phyloP scores from a whole-genome alignment of 2,329 filamentous ascomycete species.

The Pestalotiopsis sp. region DNA sequence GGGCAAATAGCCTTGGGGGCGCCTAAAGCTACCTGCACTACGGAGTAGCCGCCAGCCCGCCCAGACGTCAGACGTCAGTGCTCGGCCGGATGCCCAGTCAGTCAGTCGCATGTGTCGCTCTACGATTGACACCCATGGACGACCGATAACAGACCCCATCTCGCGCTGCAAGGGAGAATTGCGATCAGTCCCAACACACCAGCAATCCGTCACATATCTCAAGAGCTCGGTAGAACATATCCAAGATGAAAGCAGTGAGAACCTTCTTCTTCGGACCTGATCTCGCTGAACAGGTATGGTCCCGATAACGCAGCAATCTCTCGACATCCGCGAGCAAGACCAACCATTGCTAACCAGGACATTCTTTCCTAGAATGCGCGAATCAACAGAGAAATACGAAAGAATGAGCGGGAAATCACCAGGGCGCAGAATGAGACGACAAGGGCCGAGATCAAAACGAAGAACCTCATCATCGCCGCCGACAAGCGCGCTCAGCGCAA shows the following conservation, averaged over 20 bases:
- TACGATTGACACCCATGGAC: neutral
- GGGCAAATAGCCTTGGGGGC: neutral
- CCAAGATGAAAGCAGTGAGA: conserved; percentile 82
- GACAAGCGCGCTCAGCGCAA: conserved; percentile 81
- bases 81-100: neutral
- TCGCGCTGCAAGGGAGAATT: neutral
- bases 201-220: neutral
- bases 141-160: neutral
- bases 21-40: neutral
- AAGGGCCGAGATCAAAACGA: conserved; percentile 79
- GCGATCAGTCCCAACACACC: neutral
- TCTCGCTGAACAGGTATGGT: conserved; percentile 83
- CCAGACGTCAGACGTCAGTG: neutral
- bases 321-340: neutral
- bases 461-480: conserved; percentile 80
- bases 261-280: conserved; percentile 90
- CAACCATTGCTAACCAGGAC: neutral
- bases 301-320: conserved; percentile 6
- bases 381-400: conserved; percentile 91
- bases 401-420: conserved; percentile 91
- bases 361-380: conserved; percentile 79
- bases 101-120: neutral
- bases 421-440: conserved; percentile 60
- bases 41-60: neutral
- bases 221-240: neutral